Base-by-base conservation (phyloP, 1,284 basidiomycete species). In the Tausonia pullulans region DNA sequence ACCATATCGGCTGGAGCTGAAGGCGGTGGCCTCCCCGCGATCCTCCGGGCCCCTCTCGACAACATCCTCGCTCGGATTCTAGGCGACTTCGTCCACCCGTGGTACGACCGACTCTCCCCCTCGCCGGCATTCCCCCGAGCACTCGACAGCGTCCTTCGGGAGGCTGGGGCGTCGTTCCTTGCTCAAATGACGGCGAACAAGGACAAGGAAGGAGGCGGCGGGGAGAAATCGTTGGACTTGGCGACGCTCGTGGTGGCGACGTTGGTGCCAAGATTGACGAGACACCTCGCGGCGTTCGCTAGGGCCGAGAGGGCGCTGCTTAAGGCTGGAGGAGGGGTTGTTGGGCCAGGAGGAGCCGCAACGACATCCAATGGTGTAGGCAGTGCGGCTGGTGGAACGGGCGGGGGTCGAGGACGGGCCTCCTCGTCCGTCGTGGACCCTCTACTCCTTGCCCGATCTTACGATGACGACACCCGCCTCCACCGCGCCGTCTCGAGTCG, bases 261-360 rank as follows among this genome's bases (percentile, higher is more conserved):
- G 3, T 83, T 98, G 43, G 75, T 97, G 5, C 95, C 95, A 3
- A 87, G 86, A 70, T 77, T 98, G 63, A 97, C 91, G 0, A 79
- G 83, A 0, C 95, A 98, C 73, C 81, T 98, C 44, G 89, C 94
- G 67, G 85, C 87, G 61, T 97, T 90, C 73, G 85, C 89, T n/a
- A 84, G 88, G 68, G 90, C 93, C n/a, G 91, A 95, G 74, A 81
- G 89, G 57, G 85, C 85, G 6, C 79, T 89, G 50, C 84, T 85
- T 45, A 88, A 27, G 27, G 27, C 27, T 27, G 27, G 27, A 27
- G 27, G 27, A 14, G 61, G 57, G 16, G 61, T 10, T 54, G 52
- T 13, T 11, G 52, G 52, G 13, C 13, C 67, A 9, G 63, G 68
- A 41, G 66, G 70, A 27, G 56, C 59, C 1, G 52, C 61, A 44